These are phyloP conservation scores for Actinomortierella wolfii DNA, from an alignment of 371 early-diverging fungal genomes.

Conservation along the genomic window DNA sequence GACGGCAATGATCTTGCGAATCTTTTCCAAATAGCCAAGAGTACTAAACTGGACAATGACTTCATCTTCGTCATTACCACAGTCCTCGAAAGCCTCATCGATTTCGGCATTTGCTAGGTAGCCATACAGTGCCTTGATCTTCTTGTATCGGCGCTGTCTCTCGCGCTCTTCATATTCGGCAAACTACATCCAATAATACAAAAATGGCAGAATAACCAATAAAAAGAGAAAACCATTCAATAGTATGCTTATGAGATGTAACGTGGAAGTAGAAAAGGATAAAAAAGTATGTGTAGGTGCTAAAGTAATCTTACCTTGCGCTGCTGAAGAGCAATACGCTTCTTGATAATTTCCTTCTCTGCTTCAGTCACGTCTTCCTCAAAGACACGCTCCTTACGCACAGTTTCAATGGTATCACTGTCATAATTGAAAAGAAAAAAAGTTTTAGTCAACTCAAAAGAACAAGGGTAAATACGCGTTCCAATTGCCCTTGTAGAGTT, in stretches of 20 bases:
- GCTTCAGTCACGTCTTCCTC: slow-evolving; percentile 84
- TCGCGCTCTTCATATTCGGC: slow-evolving; percentile 79
- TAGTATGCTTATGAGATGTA: too few relatives aligned
- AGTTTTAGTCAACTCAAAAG: neutral
- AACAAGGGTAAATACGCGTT: too few relatives aligned
- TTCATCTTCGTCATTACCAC: slow-evolving; percentile 82
- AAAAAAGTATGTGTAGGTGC: slow-evolving; percentile 2
- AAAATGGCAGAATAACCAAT: neutral
- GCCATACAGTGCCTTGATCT: slow-evolving; percentile 73
- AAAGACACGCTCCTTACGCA: slow-evolving; percentile 86
- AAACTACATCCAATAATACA: slow-evolving; percentile 50
- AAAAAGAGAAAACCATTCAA: neutral
- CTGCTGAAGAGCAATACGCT: slow-evolving; percentile 87
- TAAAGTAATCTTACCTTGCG: slow-evolving; percentile 54
- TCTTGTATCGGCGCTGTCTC: slow-evolving; percentile 70
- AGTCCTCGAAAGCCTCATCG: slow-evolving; percentile 74
- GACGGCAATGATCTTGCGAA: slow-evolving; percentile 74
- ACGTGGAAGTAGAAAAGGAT: too few relatives aligned
- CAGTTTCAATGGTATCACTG: slow-evolving; percentile 79
- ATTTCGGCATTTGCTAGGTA: slow-evolving; percentile 84
- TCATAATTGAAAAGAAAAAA: neutral
- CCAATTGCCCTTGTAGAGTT: too few relatives aligned
- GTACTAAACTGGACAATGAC: slow-evolving; percentile 76
- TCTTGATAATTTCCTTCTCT: slow-evolving; percentile 84
- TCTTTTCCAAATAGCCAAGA: slow-evolving; percentile 66